Base-by-base conservation (phyloP, 352 stramenopile species). In the Pilasporangium apinafurcum region DNA sequence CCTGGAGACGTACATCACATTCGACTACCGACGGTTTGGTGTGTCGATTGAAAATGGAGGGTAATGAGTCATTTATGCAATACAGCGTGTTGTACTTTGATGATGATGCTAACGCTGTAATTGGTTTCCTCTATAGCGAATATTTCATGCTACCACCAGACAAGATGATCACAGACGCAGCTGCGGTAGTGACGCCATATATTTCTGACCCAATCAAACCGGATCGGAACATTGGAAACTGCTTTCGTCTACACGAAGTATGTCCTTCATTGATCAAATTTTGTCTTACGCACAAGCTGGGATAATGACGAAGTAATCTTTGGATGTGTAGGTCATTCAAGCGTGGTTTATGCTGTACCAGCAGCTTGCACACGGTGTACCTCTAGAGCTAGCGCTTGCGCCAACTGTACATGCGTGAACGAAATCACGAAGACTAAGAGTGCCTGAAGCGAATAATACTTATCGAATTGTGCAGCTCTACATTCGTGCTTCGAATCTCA, bases 241-340 rank as follows among this genome's bases (percentile, higher is more conserved):
- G 74, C 32, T 93, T 91, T 44, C 76, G 79, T 18, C 89, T 93
- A 68, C 68, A 77, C 33, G 74, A 93, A 62, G 79, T 85, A 51
- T 8, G 33, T 8, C 8, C 1, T n/a, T 31, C 4, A 5, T 50
- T 41, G 8, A n/a, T 24, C 2, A 1, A 16, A 22, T 26, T 18
- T 24, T 8, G 10, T 31, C 6, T n/a, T 26, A 45, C 16, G n/a
- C 32, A 3, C 31, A 29, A n/a, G n/a, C n/a, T 35, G 20, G 14
- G 2, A 12, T 10, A 12, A 27, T 37, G 41, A 27, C 21, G 27
- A 24, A 4, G 30, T 33, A 18, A 26, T 4, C 12, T n/a, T 38
- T 50, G 18, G 17, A n/a, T 42, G 3, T n/a, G 17, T 24, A 71
- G 61, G 47, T 74, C 16, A 36, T 74, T 16, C 59, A 70, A 53